Base-by-base conservation (phyloP, 768 basidiomycete species). In the Leucocoprinus sp. region DNA sequence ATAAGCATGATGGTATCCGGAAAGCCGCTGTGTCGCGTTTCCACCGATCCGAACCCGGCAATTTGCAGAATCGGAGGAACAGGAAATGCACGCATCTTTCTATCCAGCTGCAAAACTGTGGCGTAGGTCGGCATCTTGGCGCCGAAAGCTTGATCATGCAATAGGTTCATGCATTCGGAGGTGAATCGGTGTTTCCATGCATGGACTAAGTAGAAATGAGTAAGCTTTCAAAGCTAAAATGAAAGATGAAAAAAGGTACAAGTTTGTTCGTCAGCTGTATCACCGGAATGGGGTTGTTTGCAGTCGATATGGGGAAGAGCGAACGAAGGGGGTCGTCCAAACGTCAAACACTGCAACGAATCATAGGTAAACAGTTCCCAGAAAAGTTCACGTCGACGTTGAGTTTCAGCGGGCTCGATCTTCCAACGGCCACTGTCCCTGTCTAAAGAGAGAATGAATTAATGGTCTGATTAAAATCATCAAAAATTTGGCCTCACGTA, bases 341-440 rank as follows among this genome's bases (percentile, higher is more conserved):
- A 82, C 2, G 82, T 84, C 56, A 77, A 67, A 52, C 78, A 82
- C 69, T 82, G 71, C 66, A 70, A 71, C 14, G 71, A 75, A 55
- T 75, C 65, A 43, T 74, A 69, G 7, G 68, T 74, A 59, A 72
- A 76, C 17, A 75, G 44, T 54, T 84, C 82, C 82, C 82, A 84
- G 53, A 84, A 82, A 21, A 82, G 56, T 56, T 80, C 77, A 5
- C 81, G 74, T n/a, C 82, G 72, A 23, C 73, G 66, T 47, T 76
- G 70, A 0, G 80, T 78, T 60, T 83, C 81, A 35, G 64, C 59
- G 19, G 62, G 56, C 52, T 82, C 79, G 15, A 76, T 70, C 31
- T 77, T 79, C 76, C 78, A 83, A 46, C 69, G 72, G n/a, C 79
- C 79, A 49, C 77, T 78, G 59, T 84, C 82, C 28, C 81, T 75